Evolutionary conservation across 2,329 filamentous ascomycete genomes (phyloP), one percentile per base, ranked within the genome.

Genomic region (Botrytis medusae): DNA sequence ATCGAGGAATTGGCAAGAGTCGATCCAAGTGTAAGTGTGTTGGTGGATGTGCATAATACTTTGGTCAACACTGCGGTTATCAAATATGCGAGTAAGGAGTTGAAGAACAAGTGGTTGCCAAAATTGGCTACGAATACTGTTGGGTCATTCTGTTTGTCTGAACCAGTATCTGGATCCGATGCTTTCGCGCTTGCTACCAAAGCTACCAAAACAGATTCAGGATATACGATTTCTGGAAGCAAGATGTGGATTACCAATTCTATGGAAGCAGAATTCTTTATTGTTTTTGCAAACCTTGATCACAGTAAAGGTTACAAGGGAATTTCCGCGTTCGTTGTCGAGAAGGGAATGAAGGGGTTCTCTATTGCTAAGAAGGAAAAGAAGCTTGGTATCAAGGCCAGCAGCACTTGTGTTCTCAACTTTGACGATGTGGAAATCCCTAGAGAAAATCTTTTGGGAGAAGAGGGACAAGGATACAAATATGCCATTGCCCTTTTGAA

Each of bases 181-280:
- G 96, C 96, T 59, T 99, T 99, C 81, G 97, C 97, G 1, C 87
- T 99, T 76, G 92, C 94, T 78, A 98, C 96, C 73, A 95, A 93
- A 83, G 96, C 96, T 61, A 91, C 89, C 73, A 93, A 95, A 86
- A 96, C 93, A 0, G 87, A 90, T 34, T 88, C 90, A 76, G 94
- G 95, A 48, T 99, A 95, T 86, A 91, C 88, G 84, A 92, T 99
- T 83, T 92, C 90, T 75, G 96, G 96, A 68, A 91, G 90, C 83
- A 99, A 99, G 89, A 99, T 99, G 96, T 99, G 96, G 96, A 99
- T 99, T 84, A 99, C 96, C 76, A 99, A 99, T 87, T 92, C 93
- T 69, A 91, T 95, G 85, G 96, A 99, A 85, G 92, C 96, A 32
- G 90, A 91, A 74, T 92, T 98, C 86, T 99, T 98, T 85, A 95